These are phyloP conservation scores for Lodderomyces elongisporus DNA, from an alignment of 1,139 yeast genomes.

Conservation along the genomic window DNA sequence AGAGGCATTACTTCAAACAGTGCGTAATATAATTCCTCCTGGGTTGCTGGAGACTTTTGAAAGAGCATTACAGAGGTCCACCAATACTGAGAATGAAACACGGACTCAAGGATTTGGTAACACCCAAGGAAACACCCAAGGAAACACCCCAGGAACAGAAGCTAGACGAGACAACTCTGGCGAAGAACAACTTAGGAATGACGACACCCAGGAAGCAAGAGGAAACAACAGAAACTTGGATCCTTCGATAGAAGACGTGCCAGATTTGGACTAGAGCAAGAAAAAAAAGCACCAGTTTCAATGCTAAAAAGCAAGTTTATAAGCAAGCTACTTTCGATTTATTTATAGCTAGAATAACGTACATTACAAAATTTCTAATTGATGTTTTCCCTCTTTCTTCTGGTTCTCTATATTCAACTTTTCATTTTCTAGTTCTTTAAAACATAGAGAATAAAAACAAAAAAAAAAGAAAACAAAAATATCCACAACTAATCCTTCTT, in stretches of 20 bases:
- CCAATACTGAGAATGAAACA: background rate
- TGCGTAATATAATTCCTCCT: slow-evolving; percentile 5
- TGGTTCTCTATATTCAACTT: too few species aligned
- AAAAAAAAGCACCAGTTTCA: background rate
- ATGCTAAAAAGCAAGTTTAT: too few species aligned
- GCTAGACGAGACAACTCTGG: background rate
- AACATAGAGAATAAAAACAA: too few species aligned
- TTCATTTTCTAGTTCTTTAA: too few species aligned
- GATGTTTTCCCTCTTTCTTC: too few species aligned
- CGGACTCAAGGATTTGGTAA: background rate
- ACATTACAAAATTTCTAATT: too few species aligned
- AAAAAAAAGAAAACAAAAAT: too few species aligned
- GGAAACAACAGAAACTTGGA: background rate
- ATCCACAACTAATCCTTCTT: slow-evolving; percentile 5
- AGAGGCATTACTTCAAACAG: slow-evolving; percentile 5
- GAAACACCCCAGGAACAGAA: too few species aligned
- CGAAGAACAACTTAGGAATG: background rate
- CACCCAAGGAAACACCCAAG: too few species aligned
- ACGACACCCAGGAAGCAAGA: too few species aligned
- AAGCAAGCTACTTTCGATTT: too few species aligned
- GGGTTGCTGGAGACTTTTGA: slow-evolving; percentile 5
- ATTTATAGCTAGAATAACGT: too few species aligned
- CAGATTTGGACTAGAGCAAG: slow-evolving; percentile 1
- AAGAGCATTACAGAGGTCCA: slow-evolving; percentile 5
- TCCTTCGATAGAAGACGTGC: slow-evolving; percentile 1